Evolutionary conservation across 1,284 basidiomycete species (phyloP).

Genomic region (Xerocomus nothofagi): DNA sequence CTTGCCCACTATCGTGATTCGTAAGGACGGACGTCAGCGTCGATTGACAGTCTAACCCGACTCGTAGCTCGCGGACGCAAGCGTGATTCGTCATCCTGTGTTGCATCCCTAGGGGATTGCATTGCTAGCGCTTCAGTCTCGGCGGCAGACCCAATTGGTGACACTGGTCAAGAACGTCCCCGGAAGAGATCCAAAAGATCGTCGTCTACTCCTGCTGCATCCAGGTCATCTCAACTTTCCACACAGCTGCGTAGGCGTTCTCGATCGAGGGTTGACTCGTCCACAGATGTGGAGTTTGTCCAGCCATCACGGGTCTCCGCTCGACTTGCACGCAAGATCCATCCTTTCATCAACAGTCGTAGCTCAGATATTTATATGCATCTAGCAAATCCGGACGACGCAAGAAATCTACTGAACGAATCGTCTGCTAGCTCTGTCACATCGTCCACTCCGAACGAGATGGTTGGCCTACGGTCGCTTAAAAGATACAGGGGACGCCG

Average conservation of each 20-base stretch:
- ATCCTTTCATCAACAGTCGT: conserved; percentile 13
- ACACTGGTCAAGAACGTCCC: conserved; percentile 8
- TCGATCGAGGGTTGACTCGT: conserved; percentile 23
- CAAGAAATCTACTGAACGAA: conserved; percentile 12
- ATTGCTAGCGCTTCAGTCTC: conserved; percentile 2
- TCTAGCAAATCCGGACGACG: conserved; percentile 23
- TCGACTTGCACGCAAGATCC: conserved; percentile 22
- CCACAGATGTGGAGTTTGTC: conserved; percentile 7
- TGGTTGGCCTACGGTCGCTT: neutral
- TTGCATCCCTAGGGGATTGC: conserved; percentile 1
- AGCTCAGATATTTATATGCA: conserved; percentile 31
- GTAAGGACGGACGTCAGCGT: conserved; percentile 14
- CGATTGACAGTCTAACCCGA: conserved; percentile 5
- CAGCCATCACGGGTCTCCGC: conserved; percentile 20
- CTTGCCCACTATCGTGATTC: conserved; percentile 4
- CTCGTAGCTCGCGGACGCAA: conserved; percentile 22
- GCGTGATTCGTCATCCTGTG: conserved; percentile 9
- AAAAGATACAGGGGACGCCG: conserved; percentile 19
- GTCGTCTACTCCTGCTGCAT: conserved; percentile 18
- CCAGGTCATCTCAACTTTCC: conserved; percentile 11
- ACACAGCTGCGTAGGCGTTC: conserved; percentile 12
- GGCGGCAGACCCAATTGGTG: neutral
- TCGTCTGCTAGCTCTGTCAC: conserved; percentile 4
- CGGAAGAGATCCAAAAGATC: conserved; percentile 27
- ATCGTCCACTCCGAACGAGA: conserved; percentile 2